These are phyloP conservation scores for Arthroderma sp. DNA, from an alignment of 2,329 filamentous ascomycete species.

Conservation along the genomic window DNA sequence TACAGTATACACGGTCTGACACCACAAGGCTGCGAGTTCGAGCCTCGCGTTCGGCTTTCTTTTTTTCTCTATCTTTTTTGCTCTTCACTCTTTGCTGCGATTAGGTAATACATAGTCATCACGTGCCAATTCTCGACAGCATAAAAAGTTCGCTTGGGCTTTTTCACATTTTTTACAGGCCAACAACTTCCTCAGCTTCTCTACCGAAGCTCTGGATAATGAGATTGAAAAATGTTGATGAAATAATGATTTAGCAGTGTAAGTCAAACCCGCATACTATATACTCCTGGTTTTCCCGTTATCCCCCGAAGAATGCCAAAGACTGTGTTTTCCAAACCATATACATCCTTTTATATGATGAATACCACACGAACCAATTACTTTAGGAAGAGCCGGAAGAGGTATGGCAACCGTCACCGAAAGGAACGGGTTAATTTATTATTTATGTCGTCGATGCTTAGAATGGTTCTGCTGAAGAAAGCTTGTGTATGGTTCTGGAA, in stretches of 20 bases:
- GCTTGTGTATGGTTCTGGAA: constrained; percentile 1
- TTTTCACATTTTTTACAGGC: neutral
- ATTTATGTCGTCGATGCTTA: constrained; percentile 36
- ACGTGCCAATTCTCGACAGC: neutral
- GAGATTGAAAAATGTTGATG: neutral
- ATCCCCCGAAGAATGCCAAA: neutral
- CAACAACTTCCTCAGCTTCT: neutral
- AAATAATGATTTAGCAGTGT: neutral
- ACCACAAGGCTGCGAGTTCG: constrained; percentile 32
- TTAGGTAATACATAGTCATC: neutral
- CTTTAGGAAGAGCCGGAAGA: constrained; percentile 39
- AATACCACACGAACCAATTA: constrained; percentile 32
- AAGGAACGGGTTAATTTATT: constrained; percentile 9
- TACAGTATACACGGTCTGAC: constrained; percentile 5
- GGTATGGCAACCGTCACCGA: constrained; percentile 27
- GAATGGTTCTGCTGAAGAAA: constrained; percentile 35
- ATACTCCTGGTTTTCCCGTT: neutral
- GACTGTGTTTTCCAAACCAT: neutral
- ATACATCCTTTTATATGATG: constrained; percentile 27
- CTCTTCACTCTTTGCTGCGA: neutral
- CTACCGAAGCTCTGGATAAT: too few species aligned
- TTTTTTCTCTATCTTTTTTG: neutral
- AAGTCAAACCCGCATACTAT: neutral
- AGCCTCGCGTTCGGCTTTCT: constrained; percentile 31
- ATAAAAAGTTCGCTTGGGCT: neutral